A percentile compares a stretch with the other conserved stretches of the same genome.
These are phyloP conservation scores for Gleditsia sinensis DNA, from an alignment of 306 rosid genomes.

Conservation along the genomic window DNA sequence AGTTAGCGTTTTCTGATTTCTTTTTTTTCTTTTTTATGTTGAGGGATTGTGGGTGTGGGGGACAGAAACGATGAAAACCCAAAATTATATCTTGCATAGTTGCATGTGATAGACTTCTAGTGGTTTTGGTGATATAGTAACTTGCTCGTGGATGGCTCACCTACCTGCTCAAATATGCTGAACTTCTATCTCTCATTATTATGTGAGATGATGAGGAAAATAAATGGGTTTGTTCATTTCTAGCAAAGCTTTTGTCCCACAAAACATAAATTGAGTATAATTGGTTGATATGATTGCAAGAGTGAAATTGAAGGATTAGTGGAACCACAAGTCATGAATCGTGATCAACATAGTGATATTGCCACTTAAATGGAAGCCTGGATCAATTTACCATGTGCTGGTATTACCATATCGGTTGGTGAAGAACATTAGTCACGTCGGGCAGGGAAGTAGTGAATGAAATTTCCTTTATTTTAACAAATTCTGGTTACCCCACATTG, in stretches of 20 bases:
- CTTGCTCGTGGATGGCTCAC: conserved; percentile 32
- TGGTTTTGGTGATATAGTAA: conserved; percentile 34
- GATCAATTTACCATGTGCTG: conserved; percentile 10
- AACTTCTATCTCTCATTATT: conserved; percentile 12
- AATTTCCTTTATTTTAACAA: not conserved
- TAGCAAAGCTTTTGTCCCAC: not conserved
- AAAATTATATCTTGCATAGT: conserved; percentile 27
- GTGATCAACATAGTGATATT: too few species aligned
- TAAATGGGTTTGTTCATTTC: conserved; percentile 11
- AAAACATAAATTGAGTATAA: not conserved
- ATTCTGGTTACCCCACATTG: not conserved
- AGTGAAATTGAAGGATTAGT: conserved; percentile 2
- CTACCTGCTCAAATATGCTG: conserved; percentile 36
- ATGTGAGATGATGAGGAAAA: conserved; percentile 30
- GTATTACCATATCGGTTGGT: conserved; percentile 11
- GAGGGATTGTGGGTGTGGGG: conserved; percentile 8
- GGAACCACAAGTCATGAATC: not conserved
- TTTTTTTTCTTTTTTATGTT: conserved; percentile 3
- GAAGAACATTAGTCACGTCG: not conserved
- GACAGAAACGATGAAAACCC: conserved; percentile 20
- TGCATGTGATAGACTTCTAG: conserved; percentile 20
- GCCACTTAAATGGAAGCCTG: not conserved
- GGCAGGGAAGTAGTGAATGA: conserved; percentile 2
- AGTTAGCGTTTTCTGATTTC: not conserved
- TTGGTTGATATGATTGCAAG: conserved; percentile 29